Evolutionary conservation across 352 stramenopile species (phyloP), one percentile per base, ranked within the genome.

Genomic region (Phytophthora megakarya): DNA sequence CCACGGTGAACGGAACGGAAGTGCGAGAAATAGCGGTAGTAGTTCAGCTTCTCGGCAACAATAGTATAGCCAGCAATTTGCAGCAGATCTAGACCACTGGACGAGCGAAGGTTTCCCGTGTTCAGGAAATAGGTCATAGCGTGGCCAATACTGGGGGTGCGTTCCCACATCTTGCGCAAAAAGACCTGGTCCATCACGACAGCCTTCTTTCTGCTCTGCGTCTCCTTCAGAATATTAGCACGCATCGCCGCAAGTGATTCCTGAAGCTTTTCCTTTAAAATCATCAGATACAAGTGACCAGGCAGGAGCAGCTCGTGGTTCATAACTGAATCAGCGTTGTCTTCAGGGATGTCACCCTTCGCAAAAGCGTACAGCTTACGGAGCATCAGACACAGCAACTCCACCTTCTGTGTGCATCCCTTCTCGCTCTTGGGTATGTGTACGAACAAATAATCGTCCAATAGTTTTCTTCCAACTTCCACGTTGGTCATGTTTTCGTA

Each of bases 31-130:
- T 99, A 99, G 30, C 98, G 84, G 68, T 99, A 97, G 75, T 98
- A 99, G 75, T 99, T 99, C 45, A 99, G 81, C 59, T 98, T 97
- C 73, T 99, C 98, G 1, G 98, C 98, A 13, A 99, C 97, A 73
- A 99, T 98, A 18, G 97, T 99, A 78, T 99, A 99, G 33, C 98
- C 98, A 7, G 95, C 90, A 42, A 97, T 77, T 66, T 98, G 93
- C 90, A 99, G 98, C 33, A 99, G 78, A 87, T 99, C 98, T 7
- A 99, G 75, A 52, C 98, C 98, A 19, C 94, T 98, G 0, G 89
- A 96, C 44, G 95, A 99, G 46, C 97, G 88, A 26, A 99, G 87
- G 77, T 99, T 99, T 25, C 98, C 98, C 16, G 98, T 99, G 50
- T 97, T 98, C 42, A 99, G 80, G 70, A 99, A 99, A 67, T 98